Percentiles rank a stretch among this genome's conserved stretches.
Evolutionary conservation across 805 yeast species (phyloP).

Genomic region (Priceomyces haplophilus): DNA sequence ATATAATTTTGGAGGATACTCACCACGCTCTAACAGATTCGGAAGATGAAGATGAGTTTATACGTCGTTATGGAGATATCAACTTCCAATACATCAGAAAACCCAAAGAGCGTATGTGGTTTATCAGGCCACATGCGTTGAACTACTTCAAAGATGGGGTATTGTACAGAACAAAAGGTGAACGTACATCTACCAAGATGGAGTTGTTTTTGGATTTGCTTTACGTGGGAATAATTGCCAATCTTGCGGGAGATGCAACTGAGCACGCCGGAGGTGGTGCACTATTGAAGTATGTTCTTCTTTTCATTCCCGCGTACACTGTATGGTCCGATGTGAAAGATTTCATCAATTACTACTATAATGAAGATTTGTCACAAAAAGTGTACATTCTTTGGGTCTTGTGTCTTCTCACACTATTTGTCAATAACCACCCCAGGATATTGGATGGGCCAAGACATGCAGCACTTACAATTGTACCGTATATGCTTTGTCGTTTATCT

Average conservation of each 20-base stretch:
- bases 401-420: constrained; percentile 46
- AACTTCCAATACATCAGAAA: constrained; percentile 44
- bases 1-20: neutral
- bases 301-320: constrained; percentile 59
- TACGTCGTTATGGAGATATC: constrained; percentile 48
- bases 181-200: constrained; percentile 48
- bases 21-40: constrained; percentile 19
- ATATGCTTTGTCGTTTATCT: constrained; percentile 46
- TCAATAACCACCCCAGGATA: constrained; percentile 44
- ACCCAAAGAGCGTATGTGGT: constrained; percentile 38
- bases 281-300: constrained; percentile 45
- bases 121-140: constrained; percentile 55
- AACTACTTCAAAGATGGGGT: constrained; percentile 59
- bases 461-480: constrained; percentile 46
- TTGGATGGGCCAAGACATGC: constrained; percentile 36
- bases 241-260: constrained; percentile 52
- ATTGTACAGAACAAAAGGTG: constrained; percentile 53
- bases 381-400: constrained; percentile 52
- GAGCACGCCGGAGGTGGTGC: constrained; percentile 48
- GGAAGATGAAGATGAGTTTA: constrained; percentile 41
- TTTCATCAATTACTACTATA: constrained; percentile 60
- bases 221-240: constrained; percentile 63
- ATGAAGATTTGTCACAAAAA: constrained; percentile 56
- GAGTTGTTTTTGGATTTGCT: constrained; percentile 62
- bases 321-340: constrained; percentile 67